These are phyloP conservation scores for Ampelocalamus luodianensis DNA, from an alignment of 176 grass and related monocot species.

Conservation along the genomic window DNA sequence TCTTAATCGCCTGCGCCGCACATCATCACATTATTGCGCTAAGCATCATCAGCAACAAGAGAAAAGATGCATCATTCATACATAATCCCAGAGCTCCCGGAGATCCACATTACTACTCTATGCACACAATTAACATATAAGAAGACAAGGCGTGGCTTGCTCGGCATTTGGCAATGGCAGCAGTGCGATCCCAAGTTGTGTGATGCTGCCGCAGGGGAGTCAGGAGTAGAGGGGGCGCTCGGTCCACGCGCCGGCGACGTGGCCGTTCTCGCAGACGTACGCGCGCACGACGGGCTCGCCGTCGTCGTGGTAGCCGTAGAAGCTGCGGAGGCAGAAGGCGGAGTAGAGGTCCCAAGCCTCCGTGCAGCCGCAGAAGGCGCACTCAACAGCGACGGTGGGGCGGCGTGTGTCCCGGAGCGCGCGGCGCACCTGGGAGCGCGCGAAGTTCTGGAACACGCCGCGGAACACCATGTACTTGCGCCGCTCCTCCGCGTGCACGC, in stretches of 20 bases:
- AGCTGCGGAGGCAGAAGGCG: conserved; percentile 87
- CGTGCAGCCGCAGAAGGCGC: conserved; percentile 77
- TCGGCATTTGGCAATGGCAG: neutral
- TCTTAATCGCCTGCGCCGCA: neutral
- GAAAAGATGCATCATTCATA: neutral
- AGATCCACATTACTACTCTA: neutral
- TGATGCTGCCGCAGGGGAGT: neutral
- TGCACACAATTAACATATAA: neutral
- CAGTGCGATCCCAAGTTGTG: neutral
- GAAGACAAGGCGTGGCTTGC: neutral
- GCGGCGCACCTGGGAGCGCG: conserved; percentile 71
- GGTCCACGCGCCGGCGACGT: conserved; percentile 94
- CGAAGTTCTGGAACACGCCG: conserved; percentile 87
- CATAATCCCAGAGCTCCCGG: neutral
- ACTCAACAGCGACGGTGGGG: conserved; percentile 66
- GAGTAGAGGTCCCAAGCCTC: conserved; percentile 91
- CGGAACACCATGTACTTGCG: conserved; percentile 99
- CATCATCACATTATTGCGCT: neutral
- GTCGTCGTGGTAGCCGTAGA: conserved; percentile 94
- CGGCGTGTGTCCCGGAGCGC: conserved; percentile 71
- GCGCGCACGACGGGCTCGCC: conserved; percentile 93
- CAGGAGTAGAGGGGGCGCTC: conserved; percentile 82
- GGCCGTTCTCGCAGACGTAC: conserved; percentile 91
- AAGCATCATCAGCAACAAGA: neutral
- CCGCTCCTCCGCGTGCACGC: conserved; percentile 81